Conservation (phyloP, 1,284 basidiomycete genomes). For the Moesziomyces globuligerus region DNA sequence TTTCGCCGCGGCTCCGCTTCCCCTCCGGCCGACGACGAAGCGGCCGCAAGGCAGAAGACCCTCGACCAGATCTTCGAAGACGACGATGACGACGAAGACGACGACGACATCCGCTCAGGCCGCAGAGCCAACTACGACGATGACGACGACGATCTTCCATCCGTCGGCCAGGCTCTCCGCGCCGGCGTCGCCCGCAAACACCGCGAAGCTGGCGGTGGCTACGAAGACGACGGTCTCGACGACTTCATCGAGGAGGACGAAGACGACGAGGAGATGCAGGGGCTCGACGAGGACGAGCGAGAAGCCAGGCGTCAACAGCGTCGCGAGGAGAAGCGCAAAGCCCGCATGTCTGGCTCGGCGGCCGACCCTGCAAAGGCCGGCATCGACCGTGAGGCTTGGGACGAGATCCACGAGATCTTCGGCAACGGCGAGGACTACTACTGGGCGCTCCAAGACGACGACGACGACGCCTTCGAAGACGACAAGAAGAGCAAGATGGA, state of each 20-base stretch:
- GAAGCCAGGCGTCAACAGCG: constrained; percentile 77
- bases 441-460: constrained; percentile 81
- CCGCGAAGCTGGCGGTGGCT: constrained; percentile 42
- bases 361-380: constrained; percentile 53
- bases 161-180: constrained; percentile 55
- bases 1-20: constrained; percentile 71
- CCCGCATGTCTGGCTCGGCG: constrained; percentile 75
- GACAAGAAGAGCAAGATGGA: constrained; percentile 71
- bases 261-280: constrained; percentile 64
- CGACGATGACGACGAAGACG: constrained; percentile 79
- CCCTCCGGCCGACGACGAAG: constrained; percentile 70
- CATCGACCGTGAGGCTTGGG: constrained; percentile 80
- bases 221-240: constrained; percentile 69
- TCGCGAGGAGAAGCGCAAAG: constrained; percentile 70
- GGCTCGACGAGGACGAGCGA: constrained; percentile 71
- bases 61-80: constrained; percentile 80
- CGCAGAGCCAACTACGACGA: constrained; percentile 69
- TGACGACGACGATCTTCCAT: constrained; percentile 70
- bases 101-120: constrained; percentile 68
- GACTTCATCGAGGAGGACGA: constrained; percentile 86
- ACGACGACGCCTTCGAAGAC: constrained; percentile 49
- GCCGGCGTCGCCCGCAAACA: constrained; percentile 38
- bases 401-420: constrained; percentile 95
- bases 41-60: constrained; percentile 71
- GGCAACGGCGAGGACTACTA: constrained; percentile 97